These are phyloP conservation scores for Globisporangium perplexum DNA, from an alignment of 352 stramenopile species.

Conservation along the genomic window DNA sequence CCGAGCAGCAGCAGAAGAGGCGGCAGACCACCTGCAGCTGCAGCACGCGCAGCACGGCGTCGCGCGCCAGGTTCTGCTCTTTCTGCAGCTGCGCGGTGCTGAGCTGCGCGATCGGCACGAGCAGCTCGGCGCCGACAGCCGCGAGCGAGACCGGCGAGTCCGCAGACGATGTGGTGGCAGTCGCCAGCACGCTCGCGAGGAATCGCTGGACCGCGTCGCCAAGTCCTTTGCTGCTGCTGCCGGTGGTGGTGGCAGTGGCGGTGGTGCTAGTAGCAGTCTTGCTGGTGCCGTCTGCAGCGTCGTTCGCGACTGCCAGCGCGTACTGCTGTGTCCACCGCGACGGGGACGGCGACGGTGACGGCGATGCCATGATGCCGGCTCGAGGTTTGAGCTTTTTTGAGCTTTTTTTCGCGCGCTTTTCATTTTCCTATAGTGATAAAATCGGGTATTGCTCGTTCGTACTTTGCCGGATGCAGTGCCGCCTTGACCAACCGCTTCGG, in stretches of 20 bases:
- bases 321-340: slow-evolving; percentile 13
- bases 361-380: background rate
- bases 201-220: slow-evolving; percentile 5
- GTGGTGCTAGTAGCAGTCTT: background rate
- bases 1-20: slow-evolving; percentile 33
- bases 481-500: background rate
- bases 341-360: background rate
- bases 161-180: background rate
- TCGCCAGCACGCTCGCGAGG: slow-evolving; percentile 5
- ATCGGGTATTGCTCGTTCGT: background rate
- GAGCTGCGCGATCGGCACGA: slow-evolving; percentile 24
- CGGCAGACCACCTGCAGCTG: slow-evolving; percentile 65
- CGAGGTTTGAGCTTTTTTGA: too few relatives aligned
- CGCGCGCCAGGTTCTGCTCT: slow-evolving; percentile 18
- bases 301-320: slow-evolving; percentile 3
- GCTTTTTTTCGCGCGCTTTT: background rate
- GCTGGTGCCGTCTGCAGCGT: background rate
- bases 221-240: background rate
- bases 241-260: background rate
- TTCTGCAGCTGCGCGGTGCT: slow-evolving; percentile 17
- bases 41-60: slow-evolving; percentile 43
- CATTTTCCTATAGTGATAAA: background rate
- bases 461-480: background rate
- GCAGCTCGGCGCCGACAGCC: slow-evolving; percentile 14
- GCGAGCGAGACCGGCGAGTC: slow-evolving; percentile 8